Conservation (phyloP, 1,284 basidiomycete species). For the Pholiota adiposa region DNA sequence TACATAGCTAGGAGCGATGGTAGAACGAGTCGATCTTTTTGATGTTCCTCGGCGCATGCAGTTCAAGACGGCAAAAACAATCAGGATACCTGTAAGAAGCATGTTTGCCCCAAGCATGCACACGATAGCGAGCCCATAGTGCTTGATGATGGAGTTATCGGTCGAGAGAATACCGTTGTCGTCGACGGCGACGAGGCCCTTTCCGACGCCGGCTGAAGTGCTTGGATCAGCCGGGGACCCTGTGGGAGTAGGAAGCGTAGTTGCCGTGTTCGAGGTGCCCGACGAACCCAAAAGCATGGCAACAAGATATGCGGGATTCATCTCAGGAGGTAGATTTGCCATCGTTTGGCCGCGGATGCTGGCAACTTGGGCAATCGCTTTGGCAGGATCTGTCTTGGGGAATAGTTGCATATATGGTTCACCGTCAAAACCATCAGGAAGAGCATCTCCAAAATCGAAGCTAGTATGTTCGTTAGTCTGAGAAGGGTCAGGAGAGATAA, state of each 20-base stretch:
- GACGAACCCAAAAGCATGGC: slow-evolving; percentile 10
- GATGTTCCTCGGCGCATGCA: slow-evolving; percentile 26
- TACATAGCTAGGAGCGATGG: slow-evolving; percentile 18
- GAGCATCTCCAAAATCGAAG: slow-evolving; percentile 33
- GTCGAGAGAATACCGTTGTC: not conserved
- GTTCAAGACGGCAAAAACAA: slow-evolving; percentile 26
- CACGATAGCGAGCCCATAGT: slow-evolving; percentile 29
- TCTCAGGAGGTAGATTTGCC: slow-evolving; percentile 30
- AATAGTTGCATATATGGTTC: slow-evolving; percentile 45
- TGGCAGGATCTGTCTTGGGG: slow-evolving; percentile 36
- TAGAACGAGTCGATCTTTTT: not conserved
- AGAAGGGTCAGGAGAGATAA: slow-evolving; percentile 14
- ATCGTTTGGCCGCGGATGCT: slow-evolving; percentile 32
- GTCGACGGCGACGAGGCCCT: not conserved
- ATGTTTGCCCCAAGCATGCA: slow-evolving; percentile 32
- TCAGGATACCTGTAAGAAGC: slow-evolving; percentile 28
- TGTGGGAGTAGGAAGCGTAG: not conserved
- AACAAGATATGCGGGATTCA: slow-evolving; percentile 31
- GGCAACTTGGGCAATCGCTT: slow-evolving; percentile 35
- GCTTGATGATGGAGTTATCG: slow-evolving; percentile 20
- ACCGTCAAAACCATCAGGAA: slow-evolving; percentile 22
- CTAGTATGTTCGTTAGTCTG: slow-evolving; percentile 23
- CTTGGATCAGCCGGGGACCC: not conserved
- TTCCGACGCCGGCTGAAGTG: not conserved
- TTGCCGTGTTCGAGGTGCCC: not conserved